Evolutionary conservation across 345 rosid genomes (phyloP).

Genomic region (Acer negundo): DNA sequence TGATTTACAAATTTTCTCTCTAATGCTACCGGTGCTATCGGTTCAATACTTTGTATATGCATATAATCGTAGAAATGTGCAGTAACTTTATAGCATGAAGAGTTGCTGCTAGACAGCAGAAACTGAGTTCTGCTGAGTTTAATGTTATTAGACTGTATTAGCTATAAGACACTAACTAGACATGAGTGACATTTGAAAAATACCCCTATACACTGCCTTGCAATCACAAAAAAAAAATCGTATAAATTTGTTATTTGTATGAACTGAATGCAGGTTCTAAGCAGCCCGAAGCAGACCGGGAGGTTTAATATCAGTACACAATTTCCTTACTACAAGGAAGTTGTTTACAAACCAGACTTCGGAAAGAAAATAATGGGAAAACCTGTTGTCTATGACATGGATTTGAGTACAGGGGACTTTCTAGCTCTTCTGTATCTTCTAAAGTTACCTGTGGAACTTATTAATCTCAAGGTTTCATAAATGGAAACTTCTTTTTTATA

Average conservation of each 20-base stretch:
- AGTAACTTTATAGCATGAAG: too few relatives aligned
- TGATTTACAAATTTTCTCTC: neutral
- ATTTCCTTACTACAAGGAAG: slow-evolving; percentile 73
- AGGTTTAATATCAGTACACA: slow-evolving; percentile 70
- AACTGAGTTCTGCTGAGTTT: too few relatives aligned
- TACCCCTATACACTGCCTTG: too few relatives aligned
- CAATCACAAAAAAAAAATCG: too few relatives aligned
- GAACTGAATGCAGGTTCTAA: slow-evolving; percentile 45
- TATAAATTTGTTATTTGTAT: neutral
- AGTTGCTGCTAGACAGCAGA: too few relatives aligned
- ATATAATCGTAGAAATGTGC: too few relatives aligned
- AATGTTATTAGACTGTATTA: too few relatives aligned
- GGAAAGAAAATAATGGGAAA: slow-evolving; percentile 53
- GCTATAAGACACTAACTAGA: too few relatives aligned
- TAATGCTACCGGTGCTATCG: too few relatives aligned
- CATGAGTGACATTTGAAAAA: too few relatives aligned
- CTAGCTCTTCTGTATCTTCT: slow-evolving; percentile 67
- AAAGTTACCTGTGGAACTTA: slow-evolving; percentile 67
- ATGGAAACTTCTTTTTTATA: too few relatives aligned
- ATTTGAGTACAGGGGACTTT: slow-evolving; percentile 15
- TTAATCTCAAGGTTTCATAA: slow-evolving; percentile 77
- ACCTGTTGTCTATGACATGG: slow-evolving; percentile 87
- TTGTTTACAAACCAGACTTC: slow-evolving; percentile 56
- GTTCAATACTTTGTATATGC: too few relatives aligned
- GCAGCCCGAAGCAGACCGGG: slow-evolving; percentile 54